Evolutionary conservation across 2,329 filamentous ascomycete species (phyloP).

Genomic region (Emmonsiellopsis sp.): DNA sequence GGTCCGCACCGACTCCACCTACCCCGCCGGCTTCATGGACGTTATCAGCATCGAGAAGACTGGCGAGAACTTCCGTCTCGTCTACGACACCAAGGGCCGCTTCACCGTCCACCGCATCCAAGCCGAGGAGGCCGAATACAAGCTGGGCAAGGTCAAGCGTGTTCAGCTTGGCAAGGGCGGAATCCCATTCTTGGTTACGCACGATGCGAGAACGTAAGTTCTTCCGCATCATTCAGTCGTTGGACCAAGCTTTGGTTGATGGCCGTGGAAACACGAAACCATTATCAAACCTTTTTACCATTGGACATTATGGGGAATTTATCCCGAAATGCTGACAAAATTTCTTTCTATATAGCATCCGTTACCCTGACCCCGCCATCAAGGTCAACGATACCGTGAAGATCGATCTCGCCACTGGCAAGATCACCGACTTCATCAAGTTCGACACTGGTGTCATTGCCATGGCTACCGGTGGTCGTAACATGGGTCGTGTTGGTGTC

Average conservation of each 20-base stretch:
- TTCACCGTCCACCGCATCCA: slow-evolving; percentile 99
- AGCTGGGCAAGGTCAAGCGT: slow-evolving; percentile 99
- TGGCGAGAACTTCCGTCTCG: slow-evolving; percentile 98
- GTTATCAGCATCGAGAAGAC: slow-evolving; percentile 99
- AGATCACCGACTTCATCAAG: slow-evolving; percentile 96
- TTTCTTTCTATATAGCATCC: slow-evolving; percentile 59
- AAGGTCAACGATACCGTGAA: slow-evolving; percentile 99
- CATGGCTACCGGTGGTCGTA: slow-evolving; percentile 99
- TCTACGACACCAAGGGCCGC: slow-evolving; percentile 99
- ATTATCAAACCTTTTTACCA: background rate
- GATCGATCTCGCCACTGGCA: slow-evolving; percentile 93
- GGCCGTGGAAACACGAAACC: slow-evolving; percentile 25
- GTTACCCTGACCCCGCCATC: slow-evolving; percentile 95
- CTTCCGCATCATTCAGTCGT: slow-evolving; percentile 98
- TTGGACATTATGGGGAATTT: background rate
- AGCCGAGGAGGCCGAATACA: slow-evolving; percentile 98
- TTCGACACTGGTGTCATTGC: slow-evolving; percentile 97
- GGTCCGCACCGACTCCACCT: slow-evolving; percentile 97
- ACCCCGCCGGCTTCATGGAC: slow-evolving; percentile 98
- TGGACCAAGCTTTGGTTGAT: slow-evolving; percentile 97
- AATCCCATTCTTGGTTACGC: slow-evolving; percentile 99
- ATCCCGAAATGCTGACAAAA: slow-evolving; percentile 27
- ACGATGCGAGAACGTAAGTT: slow-evolving; percentile 99
- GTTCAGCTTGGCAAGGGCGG: slow-evolving; percentile 98
- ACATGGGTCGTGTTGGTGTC: slow-evolving; percentile 99